Conservation (phyloP, 2,329 filamentous ascomycete genomes). For the Ceratocystis alfenasii region DNA sequence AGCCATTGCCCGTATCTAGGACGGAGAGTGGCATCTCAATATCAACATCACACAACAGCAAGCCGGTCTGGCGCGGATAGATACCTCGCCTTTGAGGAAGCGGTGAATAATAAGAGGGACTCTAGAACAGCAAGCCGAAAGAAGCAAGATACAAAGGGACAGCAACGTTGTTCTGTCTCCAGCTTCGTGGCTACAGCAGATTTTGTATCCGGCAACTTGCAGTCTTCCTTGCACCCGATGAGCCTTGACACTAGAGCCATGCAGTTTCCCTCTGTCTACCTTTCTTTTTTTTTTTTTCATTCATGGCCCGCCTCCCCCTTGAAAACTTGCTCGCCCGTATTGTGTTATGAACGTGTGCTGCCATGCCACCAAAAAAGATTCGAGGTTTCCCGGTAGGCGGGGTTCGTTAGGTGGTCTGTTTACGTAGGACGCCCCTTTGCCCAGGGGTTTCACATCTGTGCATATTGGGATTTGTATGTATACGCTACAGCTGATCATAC, state of each 20-base stretch:
- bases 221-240: neutral
- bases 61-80: neutral
- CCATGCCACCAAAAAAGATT: neutral
- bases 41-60: neutral
- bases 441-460: slow-evolving; percentile 5
- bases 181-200: neutral
- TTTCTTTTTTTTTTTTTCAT: neutral
- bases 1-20: neutral
- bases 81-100: neutral
- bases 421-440: neutral
- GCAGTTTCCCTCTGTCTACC: neutral
- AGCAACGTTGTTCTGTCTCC: neutral
- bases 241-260: neutral
- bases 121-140: neutral
- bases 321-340: neutral
- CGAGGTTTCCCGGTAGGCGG: neutral
- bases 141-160: neutral
- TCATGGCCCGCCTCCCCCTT: neutral
- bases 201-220: neutral
- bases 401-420: slow-evolving; percentile 7
- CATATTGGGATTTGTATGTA: neutral
- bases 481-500: neutral
- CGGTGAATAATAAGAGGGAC: neutral
- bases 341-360: neutral
- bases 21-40: neutral